Base-by-base conservation (phyloP, 1,284 basidiomycete genomes). In the Melampsora abietis-canadensis region DNA sequence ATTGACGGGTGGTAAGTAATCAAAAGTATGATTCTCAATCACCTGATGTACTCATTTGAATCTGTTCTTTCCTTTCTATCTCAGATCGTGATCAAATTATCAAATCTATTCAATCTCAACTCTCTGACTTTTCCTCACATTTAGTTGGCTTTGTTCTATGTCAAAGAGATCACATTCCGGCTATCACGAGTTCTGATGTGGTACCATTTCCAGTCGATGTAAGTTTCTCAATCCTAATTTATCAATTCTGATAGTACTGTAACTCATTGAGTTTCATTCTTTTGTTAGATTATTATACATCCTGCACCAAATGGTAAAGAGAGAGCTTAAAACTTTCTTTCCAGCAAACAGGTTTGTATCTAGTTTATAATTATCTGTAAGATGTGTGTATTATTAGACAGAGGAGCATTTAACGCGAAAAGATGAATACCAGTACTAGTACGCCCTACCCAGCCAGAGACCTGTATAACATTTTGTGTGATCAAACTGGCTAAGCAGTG, bases 131-230 rank as follows among this genome's bases (percentile, higher is more conserved):
- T 46, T 27, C 37, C 27, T 51, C 24, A 3, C 47, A 54, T 15
- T 24, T 64, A 31, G 54, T 72, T 19, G 69, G 51, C 2, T 72
- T 72, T 65, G 69, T 72, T 15, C 17, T 65, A 14, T 40, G 48
- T 21, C 60, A 72, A 59, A 46, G 69, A 27, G 62, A 72, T 34
- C 69, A 72, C 31, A 47, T 72, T 6, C 69, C 69, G n/a, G 46
- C 60, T 21, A 72, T 72, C 17, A 72, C 69, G 6, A 72, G 46
- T 54, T 48, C 62, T 10, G 69, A 72, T 17, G n/a, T 72, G 3
- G 21, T 72, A 15, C 69, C 69, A 37, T 72, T 72, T 65, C 69
- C 69, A 34, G 62, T 72, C 2, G 62, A 72, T 46, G 69, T 72
- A 51, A 30, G 62, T 65, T 47, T 63, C 19, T 21, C 24, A 7